Evolutionary conservation across 495 filamentous ascomycete species (phyloP), one percentile per base, ranked within the genome.

Genomic region (Annulohypoxylon nitens): DNA sequence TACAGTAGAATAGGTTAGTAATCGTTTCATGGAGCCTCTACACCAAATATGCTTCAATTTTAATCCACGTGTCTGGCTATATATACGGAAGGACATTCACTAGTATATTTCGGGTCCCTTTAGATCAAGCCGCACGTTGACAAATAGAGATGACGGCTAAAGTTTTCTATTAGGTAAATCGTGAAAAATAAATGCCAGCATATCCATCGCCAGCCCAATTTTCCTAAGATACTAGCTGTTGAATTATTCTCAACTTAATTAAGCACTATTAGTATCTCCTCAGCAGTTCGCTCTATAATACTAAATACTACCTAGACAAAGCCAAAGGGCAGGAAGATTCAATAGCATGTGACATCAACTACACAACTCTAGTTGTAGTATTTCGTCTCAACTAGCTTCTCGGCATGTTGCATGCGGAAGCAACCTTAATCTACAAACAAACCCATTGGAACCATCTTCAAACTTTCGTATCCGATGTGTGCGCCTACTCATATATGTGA

Each of bases 361-460:
- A 59, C 3, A 23, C 39, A 3, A 16, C n/a, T 41, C 14, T 23
- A 20, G 48, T 51, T 26, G 16, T n/a, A 12, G 3, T 2, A 57
- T 30, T 57, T n/a, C 14, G n/a, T 12, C 16, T 57, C 18, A 26
- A 14, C 51, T 16, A 55, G 25, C 20, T 36, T 7, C 43, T 47
- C n/a, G n/a, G n/a, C n/a, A 6, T 16, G n/a, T 33, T 57, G 26
- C 26, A 57, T 36, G 33, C 36, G 36, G 36, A 26, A 59, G n/a
- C 18, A 59, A 59, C 55, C 55, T 59, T 39, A 59, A 59, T 16
- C 30, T 36, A 59, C 34, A 34, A 4, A 34, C 55, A 25, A 23
- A 59, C 9, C 20, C 2, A 41, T 41, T 41, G 10, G 3, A 25
- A 25, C 16, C 36, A 41, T 54, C 2, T 6, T 23, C 58, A 47